Evolutionary conservation across 192 early-diverging fungal species (phyloP).

Genomic region (Thamnidium elegans): DNA sequence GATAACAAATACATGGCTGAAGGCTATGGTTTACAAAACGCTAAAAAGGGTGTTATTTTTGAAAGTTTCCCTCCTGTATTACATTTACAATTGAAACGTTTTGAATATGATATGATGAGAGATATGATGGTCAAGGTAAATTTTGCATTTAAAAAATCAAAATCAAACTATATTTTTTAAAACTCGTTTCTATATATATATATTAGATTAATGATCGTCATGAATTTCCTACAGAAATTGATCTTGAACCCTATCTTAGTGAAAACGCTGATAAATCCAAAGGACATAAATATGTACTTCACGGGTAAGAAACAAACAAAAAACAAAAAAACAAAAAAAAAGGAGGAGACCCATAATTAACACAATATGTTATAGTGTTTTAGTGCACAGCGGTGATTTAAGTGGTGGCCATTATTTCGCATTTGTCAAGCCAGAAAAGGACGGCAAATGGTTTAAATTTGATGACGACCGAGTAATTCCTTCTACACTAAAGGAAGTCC

Average conservation of each 20-base stretch:
- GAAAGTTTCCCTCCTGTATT: conserved; percentile 89
- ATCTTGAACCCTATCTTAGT: conserved; percentile 77
- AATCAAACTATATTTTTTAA: not conserved
- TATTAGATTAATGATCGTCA: conserved; percentile 95
- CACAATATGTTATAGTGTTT: conserved; percentile 55
- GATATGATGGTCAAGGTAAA: conserved; percentile 86
- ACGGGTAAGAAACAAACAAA: conserved; percentile 56
- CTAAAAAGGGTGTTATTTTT: conserved; percentile 96
- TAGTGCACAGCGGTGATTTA: conserved; percentile 93
- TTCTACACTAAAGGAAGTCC: conserved; percentile 73
- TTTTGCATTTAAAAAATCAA: not conserved
- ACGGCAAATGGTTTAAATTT: conserved; percentile 85
- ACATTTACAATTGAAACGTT: conserved; percentile 94
- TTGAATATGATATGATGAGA: conserved; percentile 93
- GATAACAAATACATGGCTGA: conserved; percentile 98
- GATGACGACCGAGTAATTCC: conserved; percentile 94
- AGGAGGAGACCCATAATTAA: no score
- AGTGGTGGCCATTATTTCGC: conserved; percentile 95
- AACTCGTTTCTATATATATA: no score
- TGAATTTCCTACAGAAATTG: conserved; percentile 87
- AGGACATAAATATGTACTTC: conserved; percentile 75
- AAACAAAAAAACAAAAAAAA: not conserved
- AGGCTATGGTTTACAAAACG: conserved; percentile 90
- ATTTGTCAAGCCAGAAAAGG: conserved; percentile 74
- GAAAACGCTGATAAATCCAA: conserved; percentile 61